Percentiles rank a stretch among this genome's conserved stretches.
Conservation (phyloP, 2,329 filamentous ascomycete genomes). For the Botrytis hyacinthi region DNA sequence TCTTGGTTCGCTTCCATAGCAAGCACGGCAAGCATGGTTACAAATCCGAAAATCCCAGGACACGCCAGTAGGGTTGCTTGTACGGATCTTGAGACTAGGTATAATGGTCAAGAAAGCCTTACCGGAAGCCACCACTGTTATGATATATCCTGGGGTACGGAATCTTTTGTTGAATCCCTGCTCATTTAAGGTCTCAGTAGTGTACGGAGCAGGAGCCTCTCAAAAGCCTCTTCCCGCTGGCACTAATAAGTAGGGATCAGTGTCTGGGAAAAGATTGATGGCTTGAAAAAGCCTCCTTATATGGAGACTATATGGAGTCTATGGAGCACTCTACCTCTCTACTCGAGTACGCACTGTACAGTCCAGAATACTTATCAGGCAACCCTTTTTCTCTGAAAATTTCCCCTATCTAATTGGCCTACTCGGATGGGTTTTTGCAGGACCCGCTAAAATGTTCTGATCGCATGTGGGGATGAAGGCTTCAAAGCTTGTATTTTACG, state of each 20-base stretch:
- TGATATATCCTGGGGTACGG: neutral
- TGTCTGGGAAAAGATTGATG: neutral
- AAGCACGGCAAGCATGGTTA: neutral
- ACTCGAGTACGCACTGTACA: neutral
- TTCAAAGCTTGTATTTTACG: neutral
- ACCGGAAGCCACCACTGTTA: neutral
- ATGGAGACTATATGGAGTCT: neutral
- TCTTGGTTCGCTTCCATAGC: neutral
- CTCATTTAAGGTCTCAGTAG: neutral
- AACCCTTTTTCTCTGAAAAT: neutral
- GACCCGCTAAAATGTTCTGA: neutral
- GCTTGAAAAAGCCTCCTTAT: neutral
- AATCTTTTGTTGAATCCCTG: neutral
- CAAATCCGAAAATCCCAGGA: neutral
- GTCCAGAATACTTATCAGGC: neutral
- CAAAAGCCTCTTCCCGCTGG: constrained; percentile 1
- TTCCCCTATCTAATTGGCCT: neutral
- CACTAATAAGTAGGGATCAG: neutral
- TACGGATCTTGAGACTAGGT: neutral
- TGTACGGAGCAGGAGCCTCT: neutral
- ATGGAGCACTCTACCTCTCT: neutral
- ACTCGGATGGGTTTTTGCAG: neutral
- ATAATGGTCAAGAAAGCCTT: constrained; percentile 1
- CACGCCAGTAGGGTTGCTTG: neutral
- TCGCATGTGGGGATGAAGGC: neutral